A percentile compares a stretch with the other conserved stretches of the same genome.
Conservation (phyloP, 768 basidiomycete genomes). For the Suillus brevipes region DNA sequence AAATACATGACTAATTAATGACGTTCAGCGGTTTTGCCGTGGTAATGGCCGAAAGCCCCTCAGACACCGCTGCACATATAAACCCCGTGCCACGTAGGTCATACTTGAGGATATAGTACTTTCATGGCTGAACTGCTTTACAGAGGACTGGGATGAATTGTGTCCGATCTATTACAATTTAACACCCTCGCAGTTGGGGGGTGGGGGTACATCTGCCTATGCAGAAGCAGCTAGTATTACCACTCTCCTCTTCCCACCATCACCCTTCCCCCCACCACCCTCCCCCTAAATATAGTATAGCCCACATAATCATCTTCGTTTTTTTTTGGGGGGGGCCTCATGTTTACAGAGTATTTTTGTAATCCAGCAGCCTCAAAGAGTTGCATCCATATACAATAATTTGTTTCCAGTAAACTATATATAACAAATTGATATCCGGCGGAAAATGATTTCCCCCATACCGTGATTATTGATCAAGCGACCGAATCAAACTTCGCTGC, state of each 20-base stretch:
- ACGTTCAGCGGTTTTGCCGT: slow-evolving; percentile 31
- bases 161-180: slow-evolving; percentile 26
- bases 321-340: too few relatives aligned
- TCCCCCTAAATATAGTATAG: neutral
- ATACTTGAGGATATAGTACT: neutral
- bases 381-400: neutral
- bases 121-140: neutral
- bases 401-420: neutral
- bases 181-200: slow-evolving; percentile 16
- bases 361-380: neutral
- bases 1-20: neutral
- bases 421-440: neutral
- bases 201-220: slow-evolving; percentile 19
- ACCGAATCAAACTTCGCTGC: neutral
- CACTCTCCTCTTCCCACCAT: slow-evolving; percentile 14
- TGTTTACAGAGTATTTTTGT: neutral
- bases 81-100: neutral
- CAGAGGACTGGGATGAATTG: slow-evolving; percentile 26
- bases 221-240: slow-evolving; percentile 24
- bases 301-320: neutral
- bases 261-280: slow-evolving; percentile 3
- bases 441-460: neutral
- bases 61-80: neutral
- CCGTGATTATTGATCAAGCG: neutral
- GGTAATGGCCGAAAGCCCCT: slow-evolving; percentile 29